Evolutionary conservation across 2,329 filamentous ascomycete species (phyloP).

Genomic region (Xylaria sp.): DNA sequence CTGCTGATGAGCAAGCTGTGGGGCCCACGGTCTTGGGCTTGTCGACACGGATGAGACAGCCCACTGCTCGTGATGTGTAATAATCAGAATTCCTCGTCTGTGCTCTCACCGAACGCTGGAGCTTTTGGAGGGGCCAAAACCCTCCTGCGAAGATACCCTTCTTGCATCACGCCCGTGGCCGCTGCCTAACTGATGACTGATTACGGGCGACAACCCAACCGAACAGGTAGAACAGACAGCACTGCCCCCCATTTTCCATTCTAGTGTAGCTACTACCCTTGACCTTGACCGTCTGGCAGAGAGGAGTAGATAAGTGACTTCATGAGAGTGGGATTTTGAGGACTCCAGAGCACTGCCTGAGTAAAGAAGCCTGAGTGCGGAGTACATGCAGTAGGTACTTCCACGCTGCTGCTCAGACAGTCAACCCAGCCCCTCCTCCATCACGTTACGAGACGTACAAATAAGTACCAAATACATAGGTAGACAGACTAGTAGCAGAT

Average conservation of each 20-base stretch:
- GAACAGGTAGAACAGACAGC: neutral
- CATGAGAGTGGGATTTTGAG: neutral
- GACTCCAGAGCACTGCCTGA: slow-evolving; percentile 10
- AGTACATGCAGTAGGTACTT: too few species aligned
- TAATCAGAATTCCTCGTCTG: neutral
- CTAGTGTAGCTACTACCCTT: neutral
- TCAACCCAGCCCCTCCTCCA: too few species aligned
- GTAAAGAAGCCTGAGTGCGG: slow-evolving; percentile 1
- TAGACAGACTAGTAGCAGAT: neutral
- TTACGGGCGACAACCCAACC: neutral
- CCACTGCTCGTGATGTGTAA: slow-evolving; percentile 29
- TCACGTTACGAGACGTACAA: too few species aligned
- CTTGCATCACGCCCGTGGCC: slow-evolving; percentile 3
- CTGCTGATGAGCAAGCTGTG: slow-evolving; percentile 16
- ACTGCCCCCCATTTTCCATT: neutral
- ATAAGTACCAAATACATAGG: too few species aligned
- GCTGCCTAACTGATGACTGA: slow-evolving; percentile 22
- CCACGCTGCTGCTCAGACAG: too few species aligned
- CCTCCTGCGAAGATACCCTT: slow-evolving; percentile 21
- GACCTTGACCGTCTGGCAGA: neutral
- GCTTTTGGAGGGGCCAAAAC: neutral
- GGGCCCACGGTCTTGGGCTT: slow-evolving; percentile 17
- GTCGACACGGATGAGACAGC: slow-evolving; percentile 28
- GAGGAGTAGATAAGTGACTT: neutral
- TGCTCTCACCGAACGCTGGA: slow-evolving; percentile 18